Percentiles rank a stretch among this genome's conserved stretches.
These are phyloP conservation scores for Malbranchea zuffiana DNA, from an alignment of 2,329 filamentous ascomycete species.

Conservation along the genomic window DNA sequence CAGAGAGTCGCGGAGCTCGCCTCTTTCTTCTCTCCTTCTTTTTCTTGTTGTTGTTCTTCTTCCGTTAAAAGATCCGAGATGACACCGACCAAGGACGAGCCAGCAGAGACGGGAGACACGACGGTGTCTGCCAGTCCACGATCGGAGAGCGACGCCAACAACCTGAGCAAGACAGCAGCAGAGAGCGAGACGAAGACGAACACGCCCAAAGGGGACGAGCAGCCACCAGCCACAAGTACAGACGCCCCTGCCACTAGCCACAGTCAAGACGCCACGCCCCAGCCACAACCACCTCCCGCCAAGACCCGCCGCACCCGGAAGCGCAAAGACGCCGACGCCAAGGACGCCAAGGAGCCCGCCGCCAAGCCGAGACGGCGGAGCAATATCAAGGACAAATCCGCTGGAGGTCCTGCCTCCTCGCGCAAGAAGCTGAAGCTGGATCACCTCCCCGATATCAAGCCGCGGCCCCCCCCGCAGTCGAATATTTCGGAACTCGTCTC, in stretches of 20 bases:
- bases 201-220: slow-evolving; percentile 7
- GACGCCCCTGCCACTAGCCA: slow-evolving; percentile 14
- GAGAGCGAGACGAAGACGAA: slow-evolving; percentile 8
- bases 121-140: not conserved
- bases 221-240: slow-evolving; percentile 13
- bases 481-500: slow-evolving; percentile 34
- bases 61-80: not conserved
- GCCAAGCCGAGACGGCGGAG: slow-evolving; percentile 10
- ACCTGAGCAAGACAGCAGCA: slow-evolving; percentile 3
- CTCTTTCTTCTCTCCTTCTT: slow-evolving; percentile 13
- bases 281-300: slow-evolving; percentile 8
- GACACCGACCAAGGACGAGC: slow-evolving; percentile 4
- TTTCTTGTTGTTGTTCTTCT: slow-evolving; percentile 10
- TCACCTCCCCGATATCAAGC: slow-evolving; percentile 18
- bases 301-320: slow-evolving; percentile 26
- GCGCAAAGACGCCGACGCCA: slow-evolving; percentile 31
- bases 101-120: not conserved
- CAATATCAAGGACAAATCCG: slow-evolving; percentile 17
- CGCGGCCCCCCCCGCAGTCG: slow-evolving; percentile 23
- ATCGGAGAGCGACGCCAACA: slow-evolving; percentile 4
- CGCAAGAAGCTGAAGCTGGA: slow-evolving; percentile 41
- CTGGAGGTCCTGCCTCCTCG: slow-evolving; percentile 26
- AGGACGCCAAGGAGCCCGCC: slow-evolving; percentile 12
- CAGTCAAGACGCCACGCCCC: slow-evolving; percentile 9
- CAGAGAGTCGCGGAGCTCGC: too few relatives aligned